A percentile compares a stretch with the other conserved stretches of the same genome.
Conservation (phyloP, 345 rosid genomes). For the Punica granatum region DNA sequence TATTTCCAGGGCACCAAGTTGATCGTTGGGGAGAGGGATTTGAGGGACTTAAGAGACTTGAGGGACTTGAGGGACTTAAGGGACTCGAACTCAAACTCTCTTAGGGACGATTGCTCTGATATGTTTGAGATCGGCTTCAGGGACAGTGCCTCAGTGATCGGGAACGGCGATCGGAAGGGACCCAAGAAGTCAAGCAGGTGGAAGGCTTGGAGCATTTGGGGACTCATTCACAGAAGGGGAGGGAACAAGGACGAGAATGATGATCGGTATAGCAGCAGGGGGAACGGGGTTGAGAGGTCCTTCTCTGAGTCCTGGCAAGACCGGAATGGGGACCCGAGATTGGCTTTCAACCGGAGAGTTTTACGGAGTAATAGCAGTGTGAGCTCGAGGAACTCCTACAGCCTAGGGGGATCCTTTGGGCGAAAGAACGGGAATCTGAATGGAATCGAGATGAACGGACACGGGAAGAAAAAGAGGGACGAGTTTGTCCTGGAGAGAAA, state of each 20-base stretch:
- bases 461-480: slow-evolving; percentile 55
- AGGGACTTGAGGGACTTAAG: slow-evolving; percentile 40
- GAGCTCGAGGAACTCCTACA: slow-evolving; percentile 75
- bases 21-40: slow-evolving; percentile 34
- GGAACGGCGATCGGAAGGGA: slow-evolving; percentile 46
- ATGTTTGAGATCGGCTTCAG: slow-evolving; percentile 52
- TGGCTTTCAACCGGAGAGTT: slow-evolving; percentile 64
- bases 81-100: slow-evolving; percentile 48
- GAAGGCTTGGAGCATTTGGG: slow-evolving; percentile 91
- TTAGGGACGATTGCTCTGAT: slow-evolving; percentile 74
- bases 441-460: slow-evolving; percentile 43
- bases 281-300: slow-evolving; percentile 60
- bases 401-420: slow-evolving; percentile 39
- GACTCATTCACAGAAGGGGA: slow-evolving; percentile 56
- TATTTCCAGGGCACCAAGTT: slow-evolving; percentile 35
- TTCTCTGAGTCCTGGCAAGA: slow-evolving; percentile 90
- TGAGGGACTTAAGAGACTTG: slow-evolving; percentile 27
- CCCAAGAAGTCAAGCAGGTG: slow-evolving; percentile 62
- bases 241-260: slow-evolving; percentile 67
- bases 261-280: slow-evolving; percentile 58
- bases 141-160: slow-evolving; percentile 47
- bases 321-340: slow-evolving; percentile 48
- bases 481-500: slow-evolving; percentile 61
- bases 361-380: slow-evolving; percentile 91
- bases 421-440: slow-evolving; percentile 32